Conservation (phyloP, 2,329 filamentous ascomycete genomes). For the Clonostachys rosea region DNA sequence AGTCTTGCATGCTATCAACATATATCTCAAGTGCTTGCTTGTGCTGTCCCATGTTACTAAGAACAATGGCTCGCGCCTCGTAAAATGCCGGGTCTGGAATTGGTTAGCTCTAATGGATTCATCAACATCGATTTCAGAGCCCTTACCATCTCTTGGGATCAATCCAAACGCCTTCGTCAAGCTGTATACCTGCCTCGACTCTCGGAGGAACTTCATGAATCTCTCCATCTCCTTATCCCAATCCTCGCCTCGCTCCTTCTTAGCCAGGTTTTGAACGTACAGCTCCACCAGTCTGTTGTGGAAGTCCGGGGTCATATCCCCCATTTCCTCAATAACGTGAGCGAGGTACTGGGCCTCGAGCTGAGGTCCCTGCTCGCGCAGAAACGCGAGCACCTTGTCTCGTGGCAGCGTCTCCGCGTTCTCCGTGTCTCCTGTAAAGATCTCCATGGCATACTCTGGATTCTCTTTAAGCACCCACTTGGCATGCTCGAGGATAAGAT, state of each 20-base stretch:
- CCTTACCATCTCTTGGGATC: slow-evolving; percentile 73
- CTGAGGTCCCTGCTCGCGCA: slow-evolving; percentile 62
- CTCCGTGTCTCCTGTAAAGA: slow-evolving; percentile 89
- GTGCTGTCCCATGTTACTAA: slow-evolving; percentile 93
- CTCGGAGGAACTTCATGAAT: slow-evolving; percentile 70
- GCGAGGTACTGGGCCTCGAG: slow-evolving; percentile 83
- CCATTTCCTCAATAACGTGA: slow-evolving; percentile 83
- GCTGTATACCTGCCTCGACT: slow-evolving; percentile 72
- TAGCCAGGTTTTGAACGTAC: slow-evolving; percentile 52
- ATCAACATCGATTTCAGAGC: background rate
- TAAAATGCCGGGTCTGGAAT: slow-evolving; percentile 73
- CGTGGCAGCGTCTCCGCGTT: slow-evolving; percentile 89
- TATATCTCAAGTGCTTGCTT: slow-evolving; percentile 96
- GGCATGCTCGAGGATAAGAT: slow-evolving; percentile 86
- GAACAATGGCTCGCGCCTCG: slow-evolving; percentile 83
- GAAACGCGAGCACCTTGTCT: slow-evolving; percentile 68
- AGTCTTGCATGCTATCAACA: slow-evolving; percentile 88
- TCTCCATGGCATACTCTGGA: slow-evolving; percentile 77
- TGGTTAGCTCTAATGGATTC: slow-evolving; percentile 6
- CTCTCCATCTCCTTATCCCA: slow-evolving; percentile 58
- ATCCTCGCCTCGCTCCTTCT: slow-evolving; percentile 34
- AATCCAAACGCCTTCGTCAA: slow-evolving; percentile 70
- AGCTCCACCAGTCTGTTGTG: slow-evolving; percentile 80
- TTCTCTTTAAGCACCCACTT: slow-evolving; percentile 78
- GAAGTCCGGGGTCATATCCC: slow-evolving; percentile 79